Evolutionary conservation across 495 filamentous ascomycete genomes (phyloP).

Genomic region (Penicillium angulare): DNA sequence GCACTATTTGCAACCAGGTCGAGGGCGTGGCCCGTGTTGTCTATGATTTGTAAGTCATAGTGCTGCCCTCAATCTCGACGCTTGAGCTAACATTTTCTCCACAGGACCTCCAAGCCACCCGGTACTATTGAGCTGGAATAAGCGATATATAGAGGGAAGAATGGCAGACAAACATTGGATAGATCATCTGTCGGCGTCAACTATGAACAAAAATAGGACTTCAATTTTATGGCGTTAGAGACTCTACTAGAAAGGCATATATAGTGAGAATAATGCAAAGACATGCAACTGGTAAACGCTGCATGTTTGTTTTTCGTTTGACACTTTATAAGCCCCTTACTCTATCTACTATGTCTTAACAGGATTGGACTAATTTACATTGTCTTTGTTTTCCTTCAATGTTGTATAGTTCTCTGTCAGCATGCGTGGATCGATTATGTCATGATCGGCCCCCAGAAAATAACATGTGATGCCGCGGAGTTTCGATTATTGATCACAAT

Average conservation of each 20-base stretch:
- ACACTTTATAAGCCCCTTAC: no score
- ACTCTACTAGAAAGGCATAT: background rate
- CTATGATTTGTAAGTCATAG: slow-evolving; percentile 25
- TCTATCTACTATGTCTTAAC: no score
- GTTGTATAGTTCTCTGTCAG: no score
- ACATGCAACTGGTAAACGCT: no score
- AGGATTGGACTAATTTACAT: no score
- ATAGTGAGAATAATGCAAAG: background rate
- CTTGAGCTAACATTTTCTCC: slow-evolving; percentile 7
- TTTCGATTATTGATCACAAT: slow-evolving; percentile 18
- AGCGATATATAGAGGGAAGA: background rate
- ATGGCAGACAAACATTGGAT: slow-evolving; percentile 1
- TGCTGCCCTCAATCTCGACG: background rate
- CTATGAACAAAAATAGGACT: background rate
- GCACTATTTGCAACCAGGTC: slow-evolving; percentile 22
- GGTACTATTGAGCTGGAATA: slow-evolving; percentile 31
- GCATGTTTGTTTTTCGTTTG: no score
- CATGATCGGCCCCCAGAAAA: slow-evolving; percentile 1
- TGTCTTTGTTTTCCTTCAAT: background rate
- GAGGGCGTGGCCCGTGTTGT: slow-evolving; percentile 24
- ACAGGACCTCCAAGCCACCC: slow-evolving; percentile 24
- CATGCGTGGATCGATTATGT: slow-evolving; percentile 9
- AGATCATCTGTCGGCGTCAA: background rate
- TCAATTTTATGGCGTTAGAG: background rate
- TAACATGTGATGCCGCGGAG: slow-evolving; percentile 30